These are phyloP conservation scores for Lepidium didymum DNA, from an alignment of 345 rosid genomes.

Conservation along the genomic window DNA sequence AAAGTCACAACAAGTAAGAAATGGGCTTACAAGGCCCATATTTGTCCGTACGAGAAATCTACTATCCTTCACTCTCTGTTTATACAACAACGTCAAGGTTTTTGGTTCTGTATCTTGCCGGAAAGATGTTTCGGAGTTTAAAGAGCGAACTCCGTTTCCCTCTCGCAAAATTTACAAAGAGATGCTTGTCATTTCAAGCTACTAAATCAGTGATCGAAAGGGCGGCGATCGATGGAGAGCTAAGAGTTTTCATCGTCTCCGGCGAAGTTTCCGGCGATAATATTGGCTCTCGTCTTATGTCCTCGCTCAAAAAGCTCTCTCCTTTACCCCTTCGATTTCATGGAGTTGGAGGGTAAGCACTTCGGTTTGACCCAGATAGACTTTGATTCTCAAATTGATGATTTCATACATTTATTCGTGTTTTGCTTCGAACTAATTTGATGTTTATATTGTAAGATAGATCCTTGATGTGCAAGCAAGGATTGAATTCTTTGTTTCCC, in stretches of 20 bases:
- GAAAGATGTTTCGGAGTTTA: neutral
- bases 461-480: constrained; percentile 70
- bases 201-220: constrained; percentile 31
- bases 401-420: neutral
- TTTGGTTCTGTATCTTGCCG: neutral
- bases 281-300: constrained; percentile 83
- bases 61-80: neutral
- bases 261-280: constrained; percentile 95
- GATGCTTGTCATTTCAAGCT: constrained; percentile 36
- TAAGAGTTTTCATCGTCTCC: constrained; percentile 68
- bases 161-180: constrained; percentile 11
- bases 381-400: neutral
- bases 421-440: neutral
- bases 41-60: neutral
- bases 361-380: neutral
- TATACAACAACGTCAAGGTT: neutral
- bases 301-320: constrained; percentile 58
- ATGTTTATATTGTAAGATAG: constrained; percentile 24
- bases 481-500: constrained; percentile 61
- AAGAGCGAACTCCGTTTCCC: constrained; percentile 1
- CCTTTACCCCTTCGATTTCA: constrained; percentile 65
- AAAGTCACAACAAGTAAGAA: neutral
- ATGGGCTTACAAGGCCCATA: constrained; percentile 1
- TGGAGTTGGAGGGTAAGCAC: constrained; percentile 87
- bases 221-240: constrained; percentile 62